Evolutionary conservation across 2,329 filamentous ascomycete genomes (phyloP), one percentile per base, ranked within the genome.

Genomic region (Calonectria hawksworthii): DNA sequence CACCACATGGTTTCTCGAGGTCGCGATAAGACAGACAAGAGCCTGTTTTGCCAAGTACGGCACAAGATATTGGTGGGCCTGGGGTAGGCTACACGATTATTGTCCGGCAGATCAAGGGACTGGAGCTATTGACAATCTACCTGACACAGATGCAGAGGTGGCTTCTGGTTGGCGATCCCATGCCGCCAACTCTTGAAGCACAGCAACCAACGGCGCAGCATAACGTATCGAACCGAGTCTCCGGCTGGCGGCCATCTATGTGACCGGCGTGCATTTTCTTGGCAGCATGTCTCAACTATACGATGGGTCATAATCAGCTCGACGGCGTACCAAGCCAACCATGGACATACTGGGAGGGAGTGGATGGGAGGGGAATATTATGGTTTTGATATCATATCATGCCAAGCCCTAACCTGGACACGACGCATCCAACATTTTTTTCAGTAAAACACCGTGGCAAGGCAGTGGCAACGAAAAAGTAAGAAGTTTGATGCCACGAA

Each of bases 1-100:
- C 72, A 74, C 76, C 79, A 68, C 76, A 77, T 77, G 74, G 76
- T 72, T 67, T 54, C 73, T 68, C 61, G 68, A 68, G 50, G 75
- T 78, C 68, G 68, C 72, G 75, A 80, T 77, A 81, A 72, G 69
- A 74, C 36, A 68, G 66, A 59, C 77, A 75, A 65, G 61, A 67
- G 63, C 59, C 75, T 68, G 59, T 72, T 72, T 56, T 68, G 64
- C 67, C 41, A 50, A 16, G 32, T 8, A 61, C 38, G 54, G 41
- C 38, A 41, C 36, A 61, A 61, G 73, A 75, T 71, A 75, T 74
- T 67, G 73, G 72, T 44, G 73, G 74, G 51, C 69, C 75, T 74
- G 74, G 75, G 76, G 70, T 77, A 70, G 72, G 73, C 73, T 73
- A 78, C 73, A 77, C 61, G 74, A 61, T 73, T 71, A 66, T 64